Conservation (phyloP, 345 rosid genomes). For the Brassica cretica region DNA sequence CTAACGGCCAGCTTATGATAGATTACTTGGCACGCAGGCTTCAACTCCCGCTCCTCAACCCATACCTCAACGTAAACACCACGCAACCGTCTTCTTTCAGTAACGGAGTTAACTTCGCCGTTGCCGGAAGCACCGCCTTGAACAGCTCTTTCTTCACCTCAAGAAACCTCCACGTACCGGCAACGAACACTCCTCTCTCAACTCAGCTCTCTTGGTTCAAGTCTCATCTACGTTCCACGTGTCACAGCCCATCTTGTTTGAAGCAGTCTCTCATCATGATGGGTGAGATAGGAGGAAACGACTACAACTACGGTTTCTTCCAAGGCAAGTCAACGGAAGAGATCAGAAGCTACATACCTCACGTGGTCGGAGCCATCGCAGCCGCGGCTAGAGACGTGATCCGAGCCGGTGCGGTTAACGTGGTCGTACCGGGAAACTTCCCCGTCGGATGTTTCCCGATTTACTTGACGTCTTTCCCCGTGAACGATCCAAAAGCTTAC, state of each 20-base stretch:
- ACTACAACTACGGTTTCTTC: constrained; percentile 39
- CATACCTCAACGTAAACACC: constrained; percentile 35
- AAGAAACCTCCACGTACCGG: constrained; percentile 25
- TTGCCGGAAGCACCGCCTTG: constrained; percentile 41
- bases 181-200: constrained; percentile 38
- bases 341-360: constrained; percentile 35
- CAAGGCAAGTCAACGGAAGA: constrained; percentile 31
- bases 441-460: constrained; percentile 36
- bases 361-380: constrained; percentile 41
- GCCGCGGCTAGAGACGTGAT: constrained; percentile 36
- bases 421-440: constrained; percentile 28
- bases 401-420: constrained; percentile 24
- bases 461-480: constrained; percentile 27
- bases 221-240: constrained; percentile 28
- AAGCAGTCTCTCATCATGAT: constrained; percentile 37
- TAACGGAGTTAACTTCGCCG: constrained; percentile 43
- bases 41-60: constrained; percentile 34
- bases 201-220: constrained; percentile 40
- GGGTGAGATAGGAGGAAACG: constrained; percentile 47
- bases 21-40: constrained; percentile 35
- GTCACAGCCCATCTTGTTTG: constrained; percentile 27
- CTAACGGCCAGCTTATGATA: constrained; percentile 38
- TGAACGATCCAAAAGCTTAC: constrained; percentile 27
- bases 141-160: constrained; percentile 11
- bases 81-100: background rate